These are phyloP conservation scores for Blastobotrys chiropterorum DNA, from an alignment of 805 yeast genomes.

Conservation along the genomic window DNA sequence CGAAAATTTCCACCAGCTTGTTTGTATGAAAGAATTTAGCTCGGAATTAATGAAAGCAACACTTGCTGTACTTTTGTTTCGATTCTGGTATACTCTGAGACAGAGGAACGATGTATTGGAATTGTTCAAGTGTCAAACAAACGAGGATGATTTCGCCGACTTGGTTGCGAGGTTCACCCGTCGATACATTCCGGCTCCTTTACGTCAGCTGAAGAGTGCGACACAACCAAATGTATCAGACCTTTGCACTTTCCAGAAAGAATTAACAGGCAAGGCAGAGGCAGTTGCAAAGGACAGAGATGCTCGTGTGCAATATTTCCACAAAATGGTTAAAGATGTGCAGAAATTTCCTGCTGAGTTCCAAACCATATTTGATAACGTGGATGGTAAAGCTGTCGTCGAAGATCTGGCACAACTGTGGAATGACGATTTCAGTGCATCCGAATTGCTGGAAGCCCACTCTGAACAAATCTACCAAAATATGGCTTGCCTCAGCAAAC, in stretches of 20 bases:
- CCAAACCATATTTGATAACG: neutral
- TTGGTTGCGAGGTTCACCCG: neutral
- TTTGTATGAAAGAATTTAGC: neutral
- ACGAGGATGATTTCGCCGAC: neutral
- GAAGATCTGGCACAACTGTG: neutral
- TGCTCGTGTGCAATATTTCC: neutral
- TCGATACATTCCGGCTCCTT: neutral
- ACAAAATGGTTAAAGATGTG: neutral
- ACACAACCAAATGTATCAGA: neutral
- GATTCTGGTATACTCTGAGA: neutral
- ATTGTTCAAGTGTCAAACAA: neutral
- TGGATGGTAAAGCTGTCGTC: neutral
- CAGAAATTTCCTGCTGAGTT: neutral
- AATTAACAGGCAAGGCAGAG: neutral
- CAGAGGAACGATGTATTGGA: neutral
- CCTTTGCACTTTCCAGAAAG: neutral
- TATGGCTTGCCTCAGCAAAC: neutral
- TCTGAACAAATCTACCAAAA: neutral
- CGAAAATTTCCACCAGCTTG: neutral
- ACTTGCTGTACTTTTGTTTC: neutral
- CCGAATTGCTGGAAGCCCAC: neutral
- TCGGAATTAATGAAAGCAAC: neutral
- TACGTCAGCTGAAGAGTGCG: neutral
- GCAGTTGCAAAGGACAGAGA: neutral
- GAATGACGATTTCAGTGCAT: neutral